Base-by-base conservation (phyloP, 441 rosid species). In the Viola pubescens region DNA sequence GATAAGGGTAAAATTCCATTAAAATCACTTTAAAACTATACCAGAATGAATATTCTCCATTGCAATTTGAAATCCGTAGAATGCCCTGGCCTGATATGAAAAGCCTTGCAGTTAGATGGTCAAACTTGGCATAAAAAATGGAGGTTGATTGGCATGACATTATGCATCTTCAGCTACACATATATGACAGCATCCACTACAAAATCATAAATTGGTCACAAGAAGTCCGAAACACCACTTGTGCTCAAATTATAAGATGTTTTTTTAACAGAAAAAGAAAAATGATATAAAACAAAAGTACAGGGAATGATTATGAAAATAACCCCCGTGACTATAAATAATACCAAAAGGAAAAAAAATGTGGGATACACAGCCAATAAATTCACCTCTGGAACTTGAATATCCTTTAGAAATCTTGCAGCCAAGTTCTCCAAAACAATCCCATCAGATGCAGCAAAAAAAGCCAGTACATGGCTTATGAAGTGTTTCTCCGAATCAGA, bases 11-110 rank as follows among this genome's bases (percentile, higher is more conserved):
- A 13, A 53, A 55, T 6, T 6, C 51, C 0, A 43, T 44, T 9
- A 66, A 69, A 46, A 45, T 59, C 48, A 59, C 41, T 48, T 13
- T n/a, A 56, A 73, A 73, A 59, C 65, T 68, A 42, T 82, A 91
- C 98, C 98, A 9, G 96, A 88, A 80, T 88, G 98, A 75, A 91
- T 77, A 67, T 91, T 91, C 78, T 88, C 96, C 94, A 88, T 91
- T 16, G 95, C 95, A 46, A 88, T 86, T 78, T 91, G 96, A 73
- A 91, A 91, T 51, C 92, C 90, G 63, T 88, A 91, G 77, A 91
- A 88, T 46, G 98, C 95, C 40, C 95, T 81, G 61, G 95, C 96
- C 95, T 89, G 81, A 72, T 58, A 73, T 44, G 47, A 64, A 26
- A 55, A 37, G 38, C 5, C 53, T 42, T 62, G 51, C 26, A 60